Base-by-base conservation (phyloP, 257 asterid genomes). In the Solanum raphanifolium region DNA sequence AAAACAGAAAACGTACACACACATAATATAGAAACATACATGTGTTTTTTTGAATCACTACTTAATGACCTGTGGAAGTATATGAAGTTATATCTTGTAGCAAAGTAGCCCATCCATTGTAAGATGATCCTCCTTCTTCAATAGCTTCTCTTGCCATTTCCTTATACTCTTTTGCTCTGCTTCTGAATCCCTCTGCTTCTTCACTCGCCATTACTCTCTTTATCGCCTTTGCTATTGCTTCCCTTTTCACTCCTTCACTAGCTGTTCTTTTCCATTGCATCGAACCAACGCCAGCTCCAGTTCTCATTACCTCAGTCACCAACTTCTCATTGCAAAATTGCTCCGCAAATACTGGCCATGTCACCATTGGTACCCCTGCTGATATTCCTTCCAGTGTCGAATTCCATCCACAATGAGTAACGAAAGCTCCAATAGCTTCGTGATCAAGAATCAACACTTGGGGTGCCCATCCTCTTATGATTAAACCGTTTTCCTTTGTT, bases 401-500 rank as follows among this genome's bases (percentile, higher is more conserved):
- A 83, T 93, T 93, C 95, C 95, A 93, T 13, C 96, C 96, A 38
- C 96, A 94, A 21, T 92, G 94, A 1, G 92, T 94, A 31, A 94
- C 93, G 3, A 94, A 94, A 15, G 89, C 92, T 15, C 95, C 95
- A 1, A 88, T 69, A 0, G 95, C 74, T 46, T 86, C 87, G 35
- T 94, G 94, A 15, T 88, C 90, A 31, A 94, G 92, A 82, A 94
- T 94, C 92, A 91, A 6, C 5, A 88, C 83, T 60, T 93, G 98
- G 2, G 97, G 97, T 0, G 98, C 98, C 98, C 98, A 95, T 4
- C 98, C 98, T 60, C 91, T 91, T 83, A 96, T 91, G 38, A 95
- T 90, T 13, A 95, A 29, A 11, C 98, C 98, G 68, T 75, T 96
- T 3, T 84, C 92, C 62, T 85, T 82, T 2, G 31, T 87, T 83